A percentile compares a stretch with the other conserved stretches of the same genome.
Conservation (phyloP, 495 filamentous ascomycete species). For the Oleoguttula mirabilis region DNA sequence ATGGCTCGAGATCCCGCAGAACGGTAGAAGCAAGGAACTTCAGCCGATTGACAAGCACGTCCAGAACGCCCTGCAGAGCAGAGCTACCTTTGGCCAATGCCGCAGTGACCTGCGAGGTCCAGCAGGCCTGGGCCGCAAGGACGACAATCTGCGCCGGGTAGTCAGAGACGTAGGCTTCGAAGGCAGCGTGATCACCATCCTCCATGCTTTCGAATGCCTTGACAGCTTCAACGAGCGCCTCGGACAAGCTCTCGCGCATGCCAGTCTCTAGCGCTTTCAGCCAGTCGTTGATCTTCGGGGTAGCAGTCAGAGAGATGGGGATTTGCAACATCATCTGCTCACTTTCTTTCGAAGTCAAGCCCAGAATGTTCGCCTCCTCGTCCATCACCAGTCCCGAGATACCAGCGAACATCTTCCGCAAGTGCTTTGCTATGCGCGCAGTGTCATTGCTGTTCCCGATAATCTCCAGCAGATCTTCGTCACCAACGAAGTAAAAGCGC, state of each 20-base stretch:
- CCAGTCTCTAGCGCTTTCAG: conserved; percentile 76
- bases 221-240: conserved; percentile 75
- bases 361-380: conserved; percentile 69
- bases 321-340: conserved; percentile 79
- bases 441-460: conserved; percentile 99
- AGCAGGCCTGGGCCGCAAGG: conserved; percentile 85
- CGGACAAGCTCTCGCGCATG: conserved; percentile 89
- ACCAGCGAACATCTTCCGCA: conserved; percentile 99
- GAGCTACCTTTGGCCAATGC: conserved; percentile 57
- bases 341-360: conserved; percentile 90
- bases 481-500: conserved; percentile 97
- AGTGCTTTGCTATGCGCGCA: conserved; percentile 87
- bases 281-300: conserved; percentile 97
- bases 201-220: conserved; percentile 60
- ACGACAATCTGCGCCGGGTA: conserved; percentile 95
- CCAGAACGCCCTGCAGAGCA: conserved; percentile 53
- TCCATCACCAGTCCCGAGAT: conserved; percentile 82
- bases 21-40: conserved; percentile 75
- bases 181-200: conserved; percentile 46
- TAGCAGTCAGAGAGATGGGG: conserved; percentile 82
- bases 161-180: conserved; percentile 62
- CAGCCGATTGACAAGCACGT: conserved; percentile 67
- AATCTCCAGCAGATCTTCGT: conserved; percentile 97
- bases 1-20: conserved; percentile 74
- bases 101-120: conserved; percentile 74